These are phyloP conservation scores for Quercus wislizeni DNA, from an alignment of 306 rosid species.

Conservation along the genomic window DNA sequence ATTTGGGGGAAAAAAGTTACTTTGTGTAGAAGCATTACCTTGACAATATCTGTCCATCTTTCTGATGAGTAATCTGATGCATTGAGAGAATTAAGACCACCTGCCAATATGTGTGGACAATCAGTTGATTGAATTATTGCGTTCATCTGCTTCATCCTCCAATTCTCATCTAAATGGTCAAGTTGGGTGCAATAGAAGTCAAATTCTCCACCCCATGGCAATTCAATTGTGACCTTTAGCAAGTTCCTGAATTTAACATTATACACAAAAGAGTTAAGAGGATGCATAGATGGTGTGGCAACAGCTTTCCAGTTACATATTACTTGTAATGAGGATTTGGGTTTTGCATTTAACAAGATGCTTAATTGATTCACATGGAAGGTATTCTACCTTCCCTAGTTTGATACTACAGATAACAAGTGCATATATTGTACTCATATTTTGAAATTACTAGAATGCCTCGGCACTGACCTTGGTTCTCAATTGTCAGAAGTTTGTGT, in stretches of 20 bases:
- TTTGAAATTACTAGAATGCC: neutral
- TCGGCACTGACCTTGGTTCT: neutral
- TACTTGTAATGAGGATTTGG: neutral
- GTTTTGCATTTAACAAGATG: neutral
- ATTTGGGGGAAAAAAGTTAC: neutral
- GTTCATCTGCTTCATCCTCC: slow-evolving; percentile 90
- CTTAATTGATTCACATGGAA: neutral
- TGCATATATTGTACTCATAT: neutral
- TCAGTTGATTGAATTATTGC: slow-evolving; percentile 63
- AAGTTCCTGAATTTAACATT: slow-evolving; percentile 51
- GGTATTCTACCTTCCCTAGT: neutral
- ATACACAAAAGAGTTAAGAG: slow-evolving; percentile 9
- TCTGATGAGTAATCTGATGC: slow-evolving; percentile 67
- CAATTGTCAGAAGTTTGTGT: neutral
- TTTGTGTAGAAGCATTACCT: slow-evolving; percentile 33
- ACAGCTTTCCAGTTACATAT: neutral
- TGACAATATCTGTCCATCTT: slow-evolving; percentile 74
- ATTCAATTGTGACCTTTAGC: slow-evolving; percentile 73
- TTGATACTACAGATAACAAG: neutral
- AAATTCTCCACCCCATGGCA: slow-evolving; percentile 80
- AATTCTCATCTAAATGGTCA: slow-evolving; percentile 83
- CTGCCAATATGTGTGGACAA: slow-evolving; percentile 73
- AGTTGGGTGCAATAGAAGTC: slow-evolving; percentile 81
- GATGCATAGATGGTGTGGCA: neutral
- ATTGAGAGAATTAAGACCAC: slow-evolving; percentile 72